Conservation (phyloP, 495 filamentous ascomycete genomes). For the Penicillium desertorum region DNA sequence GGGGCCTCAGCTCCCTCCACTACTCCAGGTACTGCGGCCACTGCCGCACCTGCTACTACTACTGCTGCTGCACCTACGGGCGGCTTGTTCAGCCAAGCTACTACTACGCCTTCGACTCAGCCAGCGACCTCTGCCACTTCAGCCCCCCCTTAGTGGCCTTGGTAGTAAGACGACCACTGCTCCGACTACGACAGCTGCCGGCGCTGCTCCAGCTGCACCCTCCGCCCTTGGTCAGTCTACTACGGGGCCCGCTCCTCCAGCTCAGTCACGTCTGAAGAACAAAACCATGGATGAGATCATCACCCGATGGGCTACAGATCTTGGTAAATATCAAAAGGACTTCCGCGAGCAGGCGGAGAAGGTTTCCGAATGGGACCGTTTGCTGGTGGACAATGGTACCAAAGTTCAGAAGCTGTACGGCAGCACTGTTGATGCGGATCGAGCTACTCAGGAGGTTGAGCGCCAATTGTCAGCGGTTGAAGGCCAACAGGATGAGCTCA, state of each 20-base stretch:
- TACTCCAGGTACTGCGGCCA: conserved; percentile 30
- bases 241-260: conserved; percentile 69
- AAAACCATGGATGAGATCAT: conserved; percentile 99
- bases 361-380: conserved; percentile 85
- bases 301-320: conserved; percentile 92
- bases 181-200: conserved; percentile 24
- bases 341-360: conserved; percentile 86
- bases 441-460: conserved; percentile 86
- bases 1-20: conserved; percentile 34
- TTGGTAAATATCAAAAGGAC: conserved; percentile 92
- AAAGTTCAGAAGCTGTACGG: conserved; percentile 89
- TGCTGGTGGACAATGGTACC: conserved; percentile 86
- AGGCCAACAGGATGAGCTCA: conserved; percentile 85
- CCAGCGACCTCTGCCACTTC: conserved; percentile 18
- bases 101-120: conserved; percentile 29
- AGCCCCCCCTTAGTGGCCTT: conserved; percentile 20
- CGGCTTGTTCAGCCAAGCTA: conserved; percentile 34
- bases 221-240: conserved; percentile 66
- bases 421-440: conserved; percentile 85
- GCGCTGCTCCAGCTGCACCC: conserved; percentile 31
- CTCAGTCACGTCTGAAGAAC: conserved; percentile 87
- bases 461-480: conserved; percentile 84
- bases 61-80: conserved; percentile 24
- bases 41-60: conserved; percentile 24
- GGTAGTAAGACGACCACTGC: conserved; percentile 23